Percentiles rank a stretch among this genome's conserved stretches.
Evolutionary conservation across 2,329 filamentous ascomycete genomes (phyloP).

Genomic region (Colletotrichum musicola): DNA sequence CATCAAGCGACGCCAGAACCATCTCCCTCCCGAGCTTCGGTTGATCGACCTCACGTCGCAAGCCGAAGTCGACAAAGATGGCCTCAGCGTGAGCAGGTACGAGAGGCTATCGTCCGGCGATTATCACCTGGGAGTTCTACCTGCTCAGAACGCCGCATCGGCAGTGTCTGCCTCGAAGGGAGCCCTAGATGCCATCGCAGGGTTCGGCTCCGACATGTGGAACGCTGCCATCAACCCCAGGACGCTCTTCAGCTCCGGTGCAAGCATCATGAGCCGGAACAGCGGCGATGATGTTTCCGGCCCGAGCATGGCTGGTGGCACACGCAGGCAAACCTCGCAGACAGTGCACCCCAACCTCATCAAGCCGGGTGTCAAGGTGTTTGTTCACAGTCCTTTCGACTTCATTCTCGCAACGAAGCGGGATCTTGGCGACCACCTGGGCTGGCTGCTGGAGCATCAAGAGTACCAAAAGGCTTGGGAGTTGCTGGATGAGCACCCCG

Average conservation of each 20-base stretch:
- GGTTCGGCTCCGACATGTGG: slow-evolving; percentile 82
- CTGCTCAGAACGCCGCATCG: slow-evolving; percentile 76
- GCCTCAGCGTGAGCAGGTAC: slow-evolving; percentile 85
- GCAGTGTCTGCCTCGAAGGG: slow-evolving; percentile 76
- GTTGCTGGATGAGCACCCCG: slow-evolving; percentile 88
- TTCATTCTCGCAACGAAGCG: slow-evolving; percentile 93
- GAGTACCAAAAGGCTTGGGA: slow-evolving; percentile 91
- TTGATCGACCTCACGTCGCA: slow-evolving; percentile 91
- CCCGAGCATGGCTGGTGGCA: slow-evolving; percentile 53
- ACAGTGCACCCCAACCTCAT: slow-evolving; percentile 65
- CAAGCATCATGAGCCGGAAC: slow-evolving; percentile 76
- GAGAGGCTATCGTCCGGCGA: slow-evolving; percentile 89
- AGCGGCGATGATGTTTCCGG: slow-evolving; percentile 71
- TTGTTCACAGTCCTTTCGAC: slow-evolving; percentile 96
- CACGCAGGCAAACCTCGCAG: slow-evolving; percentile 38
- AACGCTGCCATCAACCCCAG: slow-evolving; percentile 91
- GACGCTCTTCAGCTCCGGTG: slow-evolving; percentile 86
- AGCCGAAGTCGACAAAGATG: slow-evolving; percentile 88
- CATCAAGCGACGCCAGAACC: slow-evolving; percentile 79
- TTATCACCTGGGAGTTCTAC: slow-evolving; percentile 89
- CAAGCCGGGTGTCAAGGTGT: slow-evolving; percentile 77
- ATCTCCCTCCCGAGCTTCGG: slow-evolving; percentile 87
- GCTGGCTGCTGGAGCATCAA: slow-evolving; percentile 86
- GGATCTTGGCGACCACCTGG: slow-evolving; percentile 85
- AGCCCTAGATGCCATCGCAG: slow-evolving; percentile 81